These are phyloP conservation scores for Elsinoe necatrix DNA, from an alignment of 2,329 filamentous ascomycete genomes.

Conservation along the genomic window DNA sequence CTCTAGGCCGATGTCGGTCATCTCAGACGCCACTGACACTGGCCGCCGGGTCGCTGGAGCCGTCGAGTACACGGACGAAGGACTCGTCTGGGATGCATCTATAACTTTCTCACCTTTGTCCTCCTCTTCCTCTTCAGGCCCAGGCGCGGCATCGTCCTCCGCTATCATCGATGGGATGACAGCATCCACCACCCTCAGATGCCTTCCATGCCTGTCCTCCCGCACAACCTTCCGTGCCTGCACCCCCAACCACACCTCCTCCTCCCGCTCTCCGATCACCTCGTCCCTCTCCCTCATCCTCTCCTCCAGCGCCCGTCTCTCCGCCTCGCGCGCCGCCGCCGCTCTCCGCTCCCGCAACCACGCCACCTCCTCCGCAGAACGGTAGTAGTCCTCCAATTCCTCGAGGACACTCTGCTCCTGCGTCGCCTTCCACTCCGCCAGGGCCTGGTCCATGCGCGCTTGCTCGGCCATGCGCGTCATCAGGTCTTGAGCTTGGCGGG, in stretches of 20 bases:
- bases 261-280: background rate
- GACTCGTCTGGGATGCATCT: background rate
- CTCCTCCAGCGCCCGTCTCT: background rate
- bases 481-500: background rate
- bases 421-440: background rate
- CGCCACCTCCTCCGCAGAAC: background rate
- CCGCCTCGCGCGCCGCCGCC: background rate
- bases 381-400: background rate
- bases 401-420: background rate
- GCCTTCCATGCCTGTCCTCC: background rate
- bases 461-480: background rate
- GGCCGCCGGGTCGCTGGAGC: background rate
- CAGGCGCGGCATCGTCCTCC: background rate
- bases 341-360: background rate
- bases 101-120: background rate
- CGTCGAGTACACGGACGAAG: background rate
- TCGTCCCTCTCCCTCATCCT: background rate
- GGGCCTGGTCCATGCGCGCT: background rate
- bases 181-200: background rate
- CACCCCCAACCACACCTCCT: background rate
- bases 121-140: background rate
- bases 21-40: background rate
- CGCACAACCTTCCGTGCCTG: background rate
- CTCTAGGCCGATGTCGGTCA: background rate
- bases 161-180: background rate